Percentiles rank a stretch among this genome's conserved stretches.
phyloP scores from a whole-genome alignment of 1,139 yeast genomes.

The Geotrichum cucujoidarum region DNA sequence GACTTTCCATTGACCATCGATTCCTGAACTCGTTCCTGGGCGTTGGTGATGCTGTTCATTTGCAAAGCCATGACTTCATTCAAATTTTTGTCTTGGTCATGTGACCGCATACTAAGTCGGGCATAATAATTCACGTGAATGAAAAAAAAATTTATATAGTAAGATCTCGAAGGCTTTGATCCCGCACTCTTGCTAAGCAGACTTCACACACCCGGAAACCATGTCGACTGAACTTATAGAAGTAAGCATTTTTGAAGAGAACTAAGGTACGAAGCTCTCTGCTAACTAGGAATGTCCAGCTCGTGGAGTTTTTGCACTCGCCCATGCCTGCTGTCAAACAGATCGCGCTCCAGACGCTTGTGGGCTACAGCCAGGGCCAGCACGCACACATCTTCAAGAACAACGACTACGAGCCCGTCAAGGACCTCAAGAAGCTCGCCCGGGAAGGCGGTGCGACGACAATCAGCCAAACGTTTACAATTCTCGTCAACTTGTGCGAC shows the following conservation, averaged over 20 bases:
- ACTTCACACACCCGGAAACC: too few relatives aligned
- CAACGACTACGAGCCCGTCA: conserved; percentile 66
- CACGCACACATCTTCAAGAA: conserved; percentile 63
- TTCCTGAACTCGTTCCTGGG: too few relatives aligned
- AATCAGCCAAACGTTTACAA: conserved; percentile 56
- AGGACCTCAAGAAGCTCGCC: conserved; percentile 62
- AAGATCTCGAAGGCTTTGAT: not conserved
- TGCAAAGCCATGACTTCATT: too few relatives aligned
- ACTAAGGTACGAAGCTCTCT: not conserved
- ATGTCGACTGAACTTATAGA: conserved; percentile 30
- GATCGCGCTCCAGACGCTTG: conserved; percentile 79
- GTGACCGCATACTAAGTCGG: too few relatives aligned
- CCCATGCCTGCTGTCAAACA: conserved; percentile 78
- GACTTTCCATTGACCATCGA: too few relatives aligned
- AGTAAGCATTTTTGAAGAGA: conserved; percentile 22
- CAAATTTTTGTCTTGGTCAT: too few relatives aligned
- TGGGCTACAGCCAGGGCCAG: conserved; percentile 72
- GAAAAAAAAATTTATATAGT: conserved; percentile 1
- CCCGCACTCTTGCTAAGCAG: too few relatives aligned
- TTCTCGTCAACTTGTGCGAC: conserved; percentile 77
- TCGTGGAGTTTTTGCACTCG: conserved; percentile 78
- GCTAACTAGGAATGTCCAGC: conserved; percentile 22
- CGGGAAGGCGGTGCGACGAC: conserved; percentile 33
- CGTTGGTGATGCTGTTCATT: too few relatives aligned
- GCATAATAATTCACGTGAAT: not conserved